phyloP scores from a whole-genome alignment of 345 rosid species.

The Populus euphratica region DNA sequence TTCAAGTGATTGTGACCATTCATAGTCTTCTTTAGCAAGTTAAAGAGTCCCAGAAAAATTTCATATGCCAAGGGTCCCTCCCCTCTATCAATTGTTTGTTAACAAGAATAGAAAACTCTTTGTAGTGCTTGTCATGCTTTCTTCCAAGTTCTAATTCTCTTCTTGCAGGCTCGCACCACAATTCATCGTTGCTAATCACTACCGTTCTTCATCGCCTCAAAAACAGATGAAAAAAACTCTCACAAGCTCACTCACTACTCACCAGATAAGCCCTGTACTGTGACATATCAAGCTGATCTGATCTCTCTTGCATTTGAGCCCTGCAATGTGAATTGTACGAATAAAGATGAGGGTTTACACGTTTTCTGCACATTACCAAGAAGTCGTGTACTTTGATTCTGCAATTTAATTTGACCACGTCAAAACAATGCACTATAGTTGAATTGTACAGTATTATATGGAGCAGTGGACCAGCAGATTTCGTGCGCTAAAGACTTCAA shows the following conservation, averaged over 20 bases:
- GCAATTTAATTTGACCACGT: neutral
- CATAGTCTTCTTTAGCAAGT: neutral
- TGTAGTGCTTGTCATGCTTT: neutral
- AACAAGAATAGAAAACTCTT: neutral
- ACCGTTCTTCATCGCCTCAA: neutral
- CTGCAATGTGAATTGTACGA: neutral
- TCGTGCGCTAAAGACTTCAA: neutral
- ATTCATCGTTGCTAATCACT: neutral
- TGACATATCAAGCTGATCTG: neutral
- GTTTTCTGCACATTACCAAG: neutral
- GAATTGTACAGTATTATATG: neutral
- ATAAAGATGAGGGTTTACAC: neutral
- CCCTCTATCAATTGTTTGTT: neutral
- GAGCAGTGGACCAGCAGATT: neutral
- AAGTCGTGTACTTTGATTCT: neutral
- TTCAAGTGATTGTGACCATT: conserved; percentile 14
- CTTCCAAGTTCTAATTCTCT: neutral
- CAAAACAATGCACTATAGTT: neutral
- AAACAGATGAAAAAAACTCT: neutral
- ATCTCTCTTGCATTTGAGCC: neutral
- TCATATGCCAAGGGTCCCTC: neutral
- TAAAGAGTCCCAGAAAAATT: neutral
- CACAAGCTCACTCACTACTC: neutral
- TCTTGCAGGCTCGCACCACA: neutral
- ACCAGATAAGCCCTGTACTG: neutral